phyloP scores from a whole-genome alignment of 352 stramenopile species.

The Globisporangium polare region DNA sequence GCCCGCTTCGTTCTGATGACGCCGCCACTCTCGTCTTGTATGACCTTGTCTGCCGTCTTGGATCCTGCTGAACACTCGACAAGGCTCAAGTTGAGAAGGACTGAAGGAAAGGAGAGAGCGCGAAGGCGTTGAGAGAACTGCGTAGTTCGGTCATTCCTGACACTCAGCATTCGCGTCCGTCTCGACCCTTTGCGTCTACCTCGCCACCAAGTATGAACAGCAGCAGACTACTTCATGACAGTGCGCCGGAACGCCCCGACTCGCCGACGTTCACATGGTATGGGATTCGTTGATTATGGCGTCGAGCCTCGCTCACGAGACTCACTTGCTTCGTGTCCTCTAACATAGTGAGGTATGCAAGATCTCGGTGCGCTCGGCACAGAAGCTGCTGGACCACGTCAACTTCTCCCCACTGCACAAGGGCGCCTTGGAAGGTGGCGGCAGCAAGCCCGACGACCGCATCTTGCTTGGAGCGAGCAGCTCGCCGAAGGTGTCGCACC shows the following conservation, averaged over 20 bases:
- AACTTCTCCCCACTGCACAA: conserved; percentile 88
- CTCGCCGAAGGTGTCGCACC: conserved; percentile 16
- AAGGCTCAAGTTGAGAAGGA: not conserved
- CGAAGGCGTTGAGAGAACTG: not conserved
- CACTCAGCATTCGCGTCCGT: conserved; percentile 8
- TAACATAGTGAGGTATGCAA: conserved; percentile 80
- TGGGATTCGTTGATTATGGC: not conserved
- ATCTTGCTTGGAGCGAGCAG: conserved; percentile 18
- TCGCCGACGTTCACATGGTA: conserved; percentile 74
- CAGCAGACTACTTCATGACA: conserved; percentile 8
- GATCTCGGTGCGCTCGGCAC: conserved; percentile 81
- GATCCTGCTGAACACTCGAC: not conserved
- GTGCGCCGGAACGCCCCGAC: conserved; percentile 26
- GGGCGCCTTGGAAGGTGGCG: conserved; percentile 58
- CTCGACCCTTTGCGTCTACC: not conserved
- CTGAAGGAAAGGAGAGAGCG: not conserved
- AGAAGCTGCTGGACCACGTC: conserved; percentile 86
- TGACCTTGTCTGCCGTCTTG: not conserved
- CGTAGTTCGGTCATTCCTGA: not conserved
- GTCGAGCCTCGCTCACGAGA: conserved; percentile 2
- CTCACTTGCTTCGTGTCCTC: not conserved
- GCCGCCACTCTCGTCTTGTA: not conserved
- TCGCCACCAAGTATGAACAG: conserved; percentile 5
- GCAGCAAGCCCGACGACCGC: conserved; percentile 10
- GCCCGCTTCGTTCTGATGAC: not conserved